Evolutionary conservation across 345 rosid species (phyloP).

Genomic region (Sisymbrium irio): DNA sequence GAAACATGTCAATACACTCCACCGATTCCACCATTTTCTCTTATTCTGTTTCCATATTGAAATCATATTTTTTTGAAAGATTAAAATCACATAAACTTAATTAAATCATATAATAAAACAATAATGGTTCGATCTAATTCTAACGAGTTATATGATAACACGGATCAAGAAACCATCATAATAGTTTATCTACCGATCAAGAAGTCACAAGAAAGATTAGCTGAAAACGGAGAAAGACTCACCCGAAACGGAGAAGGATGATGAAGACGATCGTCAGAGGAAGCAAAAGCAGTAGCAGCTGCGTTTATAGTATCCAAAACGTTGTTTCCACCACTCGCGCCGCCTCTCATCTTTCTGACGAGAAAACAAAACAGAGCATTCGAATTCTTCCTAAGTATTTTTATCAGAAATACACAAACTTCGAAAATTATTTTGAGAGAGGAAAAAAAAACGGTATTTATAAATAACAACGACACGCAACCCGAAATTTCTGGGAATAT

Average conservation of each 20-base stretch:
- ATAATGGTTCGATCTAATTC: too few species aligned
- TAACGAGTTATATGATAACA: too few species aligned
- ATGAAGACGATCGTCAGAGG: conserved; percentile 63
- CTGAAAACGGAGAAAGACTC: background rate
- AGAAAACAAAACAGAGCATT: conserved; percentile 35
- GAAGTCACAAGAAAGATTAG: too few species aligned
- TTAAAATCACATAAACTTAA: background rate
- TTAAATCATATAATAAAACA: too few species aligned
- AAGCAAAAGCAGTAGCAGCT: conserved; percentile 87
- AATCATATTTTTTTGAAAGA: too few species aligned
- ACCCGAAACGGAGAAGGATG: conserved; percentile 42
- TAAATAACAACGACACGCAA: conserved; percentile 26
- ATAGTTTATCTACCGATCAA: too few species aligned
- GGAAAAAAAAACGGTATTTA: background rate
- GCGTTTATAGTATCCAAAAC: conserved; percentile 73
- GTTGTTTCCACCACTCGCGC: conserved; percentile 39
- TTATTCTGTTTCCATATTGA: conserved; percentile 48
- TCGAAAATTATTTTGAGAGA: background rate
- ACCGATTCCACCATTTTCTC: conserved; percentile 73
- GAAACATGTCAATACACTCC: conserved; percentile 71
- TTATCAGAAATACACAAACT: background rate
- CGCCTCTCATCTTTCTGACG: conserved; percentile 47
- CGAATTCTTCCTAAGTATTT: conserved; percentile 13
- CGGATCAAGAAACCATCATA: background rate
- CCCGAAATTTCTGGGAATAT: conserved; percentile 35